Base-by-base conservation (phyloP, 2,329 filamentous ascomycete species). In the Colletotrichum melonis region DNA sequence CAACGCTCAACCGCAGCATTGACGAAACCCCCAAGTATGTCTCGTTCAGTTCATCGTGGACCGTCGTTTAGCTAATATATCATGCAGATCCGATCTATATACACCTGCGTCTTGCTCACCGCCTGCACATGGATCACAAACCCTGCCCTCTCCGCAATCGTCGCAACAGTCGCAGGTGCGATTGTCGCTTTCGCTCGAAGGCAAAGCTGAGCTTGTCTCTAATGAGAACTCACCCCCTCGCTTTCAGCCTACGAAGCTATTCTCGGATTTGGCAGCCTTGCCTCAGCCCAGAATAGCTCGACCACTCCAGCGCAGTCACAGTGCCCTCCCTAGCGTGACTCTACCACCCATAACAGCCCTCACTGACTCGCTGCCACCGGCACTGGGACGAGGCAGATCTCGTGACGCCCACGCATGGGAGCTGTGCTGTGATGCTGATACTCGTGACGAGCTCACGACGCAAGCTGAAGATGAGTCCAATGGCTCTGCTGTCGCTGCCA, bases 381-480 rank as follows among this genome's bases (percentile, higher is more conserved):
- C 86, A 46, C 84, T 92, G 22, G 84, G 85, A 42, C 91, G 92
- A 69, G 94, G 94, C 67, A 90, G 96, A 69, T 98, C 95, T 70
- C 92, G 94, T 67, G 94, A 98, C 81, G 94, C 95, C 22, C 92
- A 95, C 63, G 94, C 93, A 7, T 98, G 96, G 96, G 94, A 97
- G 79, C 95, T 95, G 70, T 95, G 94, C 84, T 96, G 94, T 78
- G 94, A 97, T 79, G 92, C 92, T 8, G 94, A 97, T 76, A 85
- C 90, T 64, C 92, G 93, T 56, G 94, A 95, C 78, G 93, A 95
- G 76, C 85, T 98, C 68, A 95, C 92, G 26, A 90, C 90, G n/a
- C 93, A 94, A 76, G 93, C 94, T 11, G 93, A 96, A 82, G 92
- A 94, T 77, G 94, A 97, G 79, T 90, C 90, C 8, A 94, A 89